A percentile compares a stretch with the other conserved stretches of the same genome.
Evolutionary conservation across 2,329 filamentous ascomycete genomes (phyloP).

Genomic region (Penicillium vulpinum): DNA sequence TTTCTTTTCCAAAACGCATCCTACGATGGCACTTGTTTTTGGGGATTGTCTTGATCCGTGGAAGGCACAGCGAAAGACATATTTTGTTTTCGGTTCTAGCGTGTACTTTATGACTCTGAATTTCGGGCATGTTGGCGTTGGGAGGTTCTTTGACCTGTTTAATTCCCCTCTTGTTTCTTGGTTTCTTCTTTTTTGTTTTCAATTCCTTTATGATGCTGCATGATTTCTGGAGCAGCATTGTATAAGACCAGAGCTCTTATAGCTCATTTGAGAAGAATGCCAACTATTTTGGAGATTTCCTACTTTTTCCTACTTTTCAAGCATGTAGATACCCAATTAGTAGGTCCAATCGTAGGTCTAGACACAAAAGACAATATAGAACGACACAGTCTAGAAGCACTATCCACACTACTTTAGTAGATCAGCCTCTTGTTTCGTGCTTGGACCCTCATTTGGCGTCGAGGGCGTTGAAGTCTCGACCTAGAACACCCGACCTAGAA

Average conservation of each 20-base stretch:
- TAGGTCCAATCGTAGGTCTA: no score
- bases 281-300: constrained; percentile 2
- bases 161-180: constrained; percentile 27
- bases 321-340: background rate
- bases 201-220: background rate
- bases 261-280: constrained; percentile 6
- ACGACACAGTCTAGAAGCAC: background rate
- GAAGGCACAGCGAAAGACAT: constrained; percentile 21
- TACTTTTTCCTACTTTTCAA: background rate
- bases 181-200: constrained; percentile 7
- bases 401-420: background rate
- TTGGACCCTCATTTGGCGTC: constrained; percentile 12
- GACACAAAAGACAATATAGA: background rate
- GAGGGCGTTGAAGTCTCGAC: constrained; percentile 8
- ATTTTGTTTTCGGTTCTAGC: constrained; percentile 19
- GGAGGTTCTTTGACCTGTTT: constrained; percentile 14
- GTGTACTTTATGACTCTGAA: constrained; percentile 20
- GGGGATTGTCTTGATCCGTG: constrained; percentile 7
- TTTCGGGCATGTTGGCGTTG: constrained; percentile 20
- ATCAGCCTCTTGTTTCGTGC: constrained; percentile 7
- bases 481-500: constrained; percentile 12
- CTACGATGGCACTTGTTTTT: constrained; percentile 1
- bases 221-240: constrained; percentile 1
- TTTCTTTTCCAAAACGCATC: constrained; percentile 14
- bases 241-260: background rate